phyloP scores from a whole-genome alignment of 331 rosid species.

The Pyrus hybrid region DNA sequence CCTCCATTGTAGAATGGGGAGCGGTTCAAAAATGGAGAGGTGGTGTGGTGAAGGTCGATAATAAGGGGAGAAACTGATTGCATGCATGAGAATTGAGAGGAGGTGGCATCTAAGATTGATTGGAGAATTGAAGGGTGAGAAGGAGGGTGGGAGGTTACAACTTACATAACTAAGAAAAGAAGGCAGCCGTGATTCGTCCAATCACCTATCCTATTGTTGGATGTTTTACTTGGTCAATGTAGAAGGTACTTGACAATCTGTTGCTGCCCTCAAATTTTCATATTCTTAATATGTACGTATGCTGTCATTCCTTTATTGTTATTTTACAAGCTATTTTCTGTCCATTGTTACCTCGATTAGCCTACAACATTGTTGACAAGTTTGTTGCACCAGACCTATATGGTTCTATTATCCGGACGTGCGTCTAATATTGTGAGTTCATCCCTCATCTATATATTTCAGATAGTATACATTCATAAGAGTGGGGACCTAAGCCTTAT shows the following conservation, averaged over 20 bases:
- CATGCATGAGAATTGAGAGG: slow-evolving; percentile 6
- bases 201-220: not conserved
- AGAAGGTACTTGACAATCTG: not conserved
- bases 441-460: not conserved
- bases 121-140: not conserved
- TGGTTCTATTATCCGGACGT: not conserved
- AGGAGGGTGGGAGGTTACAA: slow-evolving; percentile 11
- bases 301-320: not conserved
- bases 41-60: not conserved
- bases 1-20: slow-evolving; percentile 41
- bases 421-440: not conserved
- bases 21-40: slow-evolving; percentile 4
- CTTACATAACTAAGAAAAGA: slow-evolving; percentile 10
- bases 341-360: not conserved
- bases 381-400: not conserved
- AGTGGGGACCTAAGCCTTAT: no score
- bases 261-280: not conserved
- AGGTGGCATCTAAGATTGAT: slow-evolving; percentile 5
- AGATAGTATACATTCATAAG: no score
- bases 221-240: slow-evolving; percentile 9
- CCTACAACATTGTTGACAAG: not conserved
- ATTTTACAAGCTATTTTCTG: not conserved
- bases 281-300: not conserved
- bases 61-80: not conserved
- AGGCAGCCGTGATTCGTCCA: not conserved